These are phyloP conservation scores for Celoporthe dispersa DNA, from an alignment of 2,329 filamentous ascomycete genomes.

Conservation along the genomic window DNA sequence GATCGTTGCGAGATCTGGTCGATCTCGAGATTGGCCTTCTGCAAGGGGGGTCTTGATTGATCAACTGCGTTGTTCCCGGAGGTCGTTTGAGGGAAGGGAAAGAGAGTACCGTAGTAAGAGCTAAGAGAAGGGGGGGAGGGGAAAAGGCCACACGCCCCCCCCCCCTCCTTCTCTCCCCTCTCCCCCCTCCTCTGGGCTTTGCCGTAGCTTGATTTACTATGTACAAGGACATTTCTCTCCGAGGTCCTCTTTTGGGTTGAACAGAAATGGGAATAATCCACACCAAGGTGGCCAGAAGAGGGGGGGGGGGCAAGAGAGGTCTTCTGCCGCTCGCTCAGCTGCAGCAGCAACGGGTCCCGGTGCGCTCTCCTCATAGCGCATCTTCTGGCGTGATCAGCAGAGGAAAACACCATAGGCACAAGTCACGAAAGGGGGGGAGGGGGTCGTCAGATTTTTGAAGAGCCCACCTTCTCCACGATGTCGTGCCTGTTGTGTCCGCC, in stretches of 20 bases:
- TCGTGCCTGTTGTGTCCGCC: conserved; percentile 19
- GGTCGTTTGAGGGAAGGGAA: neutral
- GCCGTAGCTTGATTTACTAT: conserved; percentile 14
- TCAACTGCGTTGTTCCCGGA: neutral
- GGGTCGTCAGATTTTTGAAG: conserved; percentile 21
- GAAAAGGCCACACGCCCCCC: too few species aligned
- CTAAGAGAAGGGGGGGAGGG: neutral
- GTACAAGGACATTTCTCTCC: conserved; percentile 2
- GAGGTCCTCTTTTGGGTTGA: neutral
- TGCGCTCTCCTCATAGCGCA: conserved; percentile 8
- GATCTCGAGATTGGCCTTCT: conserved; percentile 23
- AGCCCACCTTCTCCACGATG: conserved; percentile 27
- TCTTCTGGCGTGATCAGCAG: conserved; percentile 10
- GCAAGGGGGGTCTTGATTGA: conserved; percentile 20
- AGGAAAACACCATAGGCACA: neutral
- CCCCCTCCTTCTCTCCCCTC: neutral
- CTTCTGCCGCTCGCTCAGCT: neutral
- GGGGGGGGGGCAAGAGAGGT: neutral
- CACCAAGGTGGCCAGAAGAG: neutral
- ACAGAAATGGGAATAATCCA: neutral
- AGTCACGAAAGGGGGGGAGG: conserved; percentile 5
- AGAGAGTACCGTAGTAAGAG: neutral
- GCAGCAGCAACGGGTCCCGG: neutral
- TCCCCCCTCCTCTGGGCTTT: neutral
- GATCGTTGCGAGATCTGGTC: conserved; percentile 29